Evolutionary conservation across 2,329 filamentous ascomycete genomes (phyloP), one percentile per base, ranked within the genome.

Genomic region (Immersiporthe knoxdaviesiana): DNA sequence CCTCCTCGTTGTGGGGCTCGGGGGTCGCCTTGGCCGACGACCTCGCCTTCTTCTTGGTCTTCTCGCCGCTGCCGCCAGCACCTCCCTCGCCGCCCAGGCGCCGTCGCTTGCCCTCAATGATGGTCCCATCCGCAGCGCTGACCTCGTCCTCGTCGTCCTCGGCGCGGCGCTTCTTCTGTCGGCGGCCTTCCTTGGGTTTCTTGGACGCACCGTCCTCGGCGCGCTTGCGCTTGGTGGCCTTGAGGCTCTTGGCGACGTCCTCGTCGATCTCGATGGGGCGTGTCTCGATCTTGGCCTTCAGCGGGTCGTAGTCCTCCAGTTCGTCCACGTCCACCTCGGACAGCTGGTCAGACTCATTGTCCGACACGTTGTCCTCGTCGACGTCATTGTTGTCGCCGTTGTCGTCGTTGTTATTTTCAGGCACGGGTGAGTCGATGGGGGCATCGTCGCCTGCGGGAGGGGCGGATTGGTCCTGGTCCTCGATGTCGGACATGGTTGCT

Each of bases 131-230:
- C 12, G 79, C 80, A 56, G 79, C 79, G 44, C 76, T 77, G 63
- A 68, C 71, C 6, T 81, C 80, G 6, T 81, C 44, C 6, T 47
- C 84, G 10, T 81, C 84, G 35, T 79, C 83, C 56, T 82, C 84
- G 67, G 80, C 80, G 63, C 84, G 80, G 61, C 86, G 81, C 77
- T 90, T 89, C 80, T 92, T 92, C 73, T 90, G 90, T 74, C 90
- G 85, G 64, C 89, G 85, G n/a, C 88, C 90, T 75, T 90, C 91
- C 78, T 91, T 90, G 66, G 92, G 91, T 81, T 93, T 96, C 79
- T 91, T 92, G 58, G 84, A 80, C 58, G 84, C 35, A 4, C 35
- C 80, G 63, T 85, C 85, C 39, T 86, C 88, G 11, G 84, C 76
- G 68, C 92, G 87, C 81, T 90, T 91, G 69, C 88, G 81, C 79